Evolutionary conservation across 2,329 filamentous ascomycete species (phyloP).

Genomic region (Monilinia fructigena): DNA sequence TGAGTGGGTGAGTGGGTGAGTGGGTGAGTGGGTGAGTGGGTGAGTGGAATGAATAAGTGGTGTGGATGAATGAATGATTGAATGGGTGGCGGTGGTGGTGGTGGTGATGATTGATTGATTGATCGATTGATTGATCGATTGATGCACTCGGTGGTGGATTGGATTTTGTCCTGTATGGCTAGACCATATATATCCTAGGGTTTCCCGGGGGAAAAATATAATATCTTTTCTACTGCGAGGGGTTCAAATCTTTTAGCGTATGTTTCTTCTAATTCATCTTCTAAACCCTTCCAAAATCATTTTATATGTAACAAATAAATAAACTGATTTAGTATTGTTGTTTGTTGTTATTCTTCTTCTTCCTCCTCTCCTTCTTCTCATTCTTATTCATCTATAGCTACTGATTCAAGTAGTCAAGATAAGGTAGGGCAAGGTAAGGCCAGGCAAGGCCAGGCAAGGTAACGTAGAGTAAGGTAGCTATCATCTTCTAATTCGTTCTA

Average conservation of each 20-base stretch:
- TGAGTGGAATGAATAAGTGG: no score
- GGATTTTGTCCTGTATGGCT: no score
- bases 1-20: not conserved
- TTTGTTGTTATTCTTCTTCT: not conserved
- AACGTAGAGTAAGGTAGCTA: no score
- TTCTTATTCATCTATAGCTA: not conserved
- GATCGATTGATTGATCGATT: no score
- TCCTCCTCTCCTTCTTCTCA: no score
- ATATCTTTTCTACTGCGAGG: constrained; percentile 19
- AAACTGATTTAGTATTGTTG: not conserved
- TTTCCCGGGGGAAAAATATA: no score
- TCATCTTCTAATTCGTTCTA: constrained; percentile 1
- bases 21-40: not conserved
- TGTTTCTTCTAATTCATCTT: not conserved
- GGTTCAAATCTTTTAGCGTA: constrained; percentile 15
- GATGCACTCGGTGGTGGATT: no score
- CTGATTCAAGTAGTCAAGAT: constrained; percentile 1
- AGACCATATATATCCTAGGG: no score
- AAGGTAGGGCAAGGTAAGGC: not conserved
- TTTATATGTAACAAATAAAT: not conserved
- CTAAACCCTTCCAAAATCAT: no score
- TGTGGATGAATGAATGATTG: no score
- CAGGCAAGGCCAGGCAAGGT: not conserved
- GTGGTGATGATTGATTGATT: no score
- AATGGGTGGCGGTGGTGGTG: no score